Base-by-base conservation (phyloP, 2,329 filamentous ascomycete species). In the Diplodia scrobiculata region DNA sequence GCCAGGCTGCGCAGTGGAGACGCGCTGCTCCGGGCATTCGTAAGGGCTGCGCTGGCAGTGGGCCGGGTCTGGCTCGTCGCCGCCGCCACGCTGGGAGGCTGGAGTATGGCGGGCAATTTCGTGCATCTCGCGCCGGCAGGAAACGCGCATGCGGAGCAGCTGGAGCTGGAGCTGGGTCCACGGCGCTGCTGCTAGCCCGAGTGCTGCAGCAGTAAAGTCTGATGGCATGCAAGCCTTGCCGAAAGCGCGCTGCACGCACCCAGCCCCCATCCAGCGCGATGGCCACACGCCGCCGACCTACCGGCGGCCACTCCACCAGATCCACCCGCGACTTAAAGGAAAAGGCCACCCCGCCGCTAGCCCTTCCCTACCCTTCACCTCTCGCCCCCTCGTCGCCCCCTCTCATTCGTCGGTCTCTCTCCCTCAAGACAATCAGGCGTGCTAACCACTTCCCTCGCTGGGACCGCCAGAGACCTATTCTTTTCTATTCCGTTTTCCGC, bases 351-450 rank as follows among this genome's bases (percentile, higher is more conserved):
- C 75, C 72, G 71, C 70, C 71, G 69, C 72, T 76, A 78, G 72
- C 72, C 71, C 51, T 74, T 74, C 76, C 73, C 71, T 74, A 75
- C 74, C 74, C 75, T 76, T 72, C 75, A 74, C 76, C 76, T 76
- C 74, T 72, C 73, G 74, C 77, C 77, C 77, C 78, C 76, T 77
- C 76, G 72, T 76, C 76, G 73, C 74, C 73, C 75, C 75, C 68
- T 73, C 75, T 76, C 76, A 79, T 79, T 77, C 76, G 73, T 71
- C 75, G 72, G 69, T 73, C 75, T 73, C 75, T 74, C 70, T 77
- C 73, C 75, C 72, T 72, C 70, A 70, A 71, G 67, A 66, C 63
- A 54, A 71, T 50, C 73, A 74, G 76, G 77, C 75, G 74, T 72
- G 72, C 75, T 74, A 73, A 76, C 71, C 71, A 71, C 72, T 73